Base-by-base conservation (phyloP, 1,284 basidiomycete species). In the Waitea zeae region DNA sequence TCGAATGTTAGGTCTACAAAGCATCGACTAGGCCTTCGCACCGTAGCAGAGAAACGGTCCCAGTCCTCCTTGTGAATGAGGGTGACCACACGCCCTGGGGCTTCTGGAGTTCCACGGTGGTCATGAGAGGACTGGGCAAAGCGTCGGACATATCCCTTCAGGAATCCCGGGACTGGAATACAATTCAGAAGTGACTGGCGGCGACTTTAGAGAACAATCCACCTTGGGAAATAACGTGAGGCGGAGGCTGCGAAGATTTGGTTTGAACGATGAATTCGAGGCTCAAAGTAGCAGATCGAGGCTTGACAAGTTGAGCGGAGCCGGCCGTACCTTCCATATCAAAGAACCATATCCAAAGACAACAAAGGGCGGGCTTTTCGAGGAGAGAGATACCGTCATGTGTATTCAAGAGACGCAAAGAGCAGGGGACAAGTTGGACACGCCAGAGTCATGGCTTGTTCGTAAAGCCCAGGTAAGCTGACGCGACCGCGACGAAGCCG, bases 81-180 rank as follows among this genome's bases (percentile, higher is more conserved):
- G 2, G 87, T 92, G 3, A 88, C 87, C 2, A 88, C 87, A n/a
- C 86, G 60, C 3, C 86, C 86, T 4, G 82, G 82, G 37, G 59
- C 81, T 61, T 83, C 72, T 2, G 72, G 75, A 1, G 82, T 86
- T 13, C 82, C 83, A 15, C 82, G 66, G 53, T 92, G 87, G 46
- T 92, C 87, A 53, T 83, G 81, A 35, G 82, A 88, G 49, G 69
- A 67, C 53, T 90, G 86, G 0, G 87, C 82, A 47, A 92, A 92
- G 19, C 86, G 62, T 2, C 87, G 69, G 0, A 86, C 80, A 42
- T 83, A 88, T 19, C 82, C 82, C 52, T 84, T 87, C 44, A 92
- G 58, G 48, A 74, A 92, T 17, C 86, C 87, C 0, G 83, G 67
- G 1, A 61, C 80, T 82, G 34, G 19, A 14, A 17, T 7, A 5